phyloP scores from a whole-genome alignment of 345 rosid species.

The Gossypioides kirkii region DNA sequence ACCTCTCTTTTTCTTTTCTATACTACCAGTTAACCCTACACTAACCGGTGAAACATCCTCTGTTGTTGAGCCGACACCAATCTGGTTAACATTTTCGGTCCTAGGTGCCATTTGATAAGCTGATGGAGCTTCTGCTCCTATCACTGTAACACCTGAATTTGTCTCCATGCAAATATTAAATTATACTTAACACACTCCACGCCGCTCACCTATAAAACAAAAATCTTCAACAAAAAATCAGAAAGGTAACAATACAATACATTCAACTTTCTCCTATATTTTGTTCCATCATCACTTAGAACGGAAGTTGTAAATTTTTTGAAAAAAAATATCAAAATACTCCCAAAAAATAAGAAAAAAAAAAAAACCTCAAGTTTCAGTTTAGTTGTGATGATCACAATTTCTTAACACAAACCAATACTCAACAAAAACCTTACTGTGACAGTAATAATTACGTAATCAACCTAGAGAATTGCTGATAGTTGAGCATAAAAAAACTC shows the following conservation, averaged over 20 bases:
- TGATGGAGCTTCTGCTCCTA: conserved; percentile 77
- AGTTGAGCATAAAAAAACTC: not conserved
- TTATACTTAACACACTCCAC: not conserved
- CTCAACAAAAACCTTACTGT: not conserved
- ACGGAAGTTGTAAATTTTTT: too few relatives aligned
- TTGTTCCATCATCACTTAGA: too few relatives aligned
- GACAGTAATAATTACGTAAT: not conserved
- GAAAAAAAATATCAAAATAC: too few relatives aligned
- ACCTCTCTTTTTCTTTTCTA: conserved; percentile 78
- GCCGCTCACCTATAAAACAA: conserved; percentile 28
- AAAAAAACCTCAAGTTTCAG: not conserved
- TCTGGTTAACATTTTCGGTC: conserved; percentile 45
- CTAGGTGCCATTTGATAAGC: conserved; percentile 61
- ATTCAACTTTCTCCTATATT: not conserved
- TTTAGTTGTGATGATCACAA: conserved; percentile 2
- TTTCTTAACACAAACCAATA: not conserved
- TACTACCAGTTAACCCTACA: conserved; percentile 36
- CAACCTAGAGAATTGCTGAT: not conserved
- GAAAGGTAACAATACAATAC: not conserved
- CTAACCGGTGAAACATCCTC: conserved; percentile 31
- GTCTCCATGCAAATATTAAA: conserved; percentile 43
- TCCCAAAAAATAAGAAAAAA: not conserved
- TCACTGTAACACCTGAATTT: conserved; percentile 58
- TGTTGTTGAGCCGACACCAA: conserved; percentile 36
- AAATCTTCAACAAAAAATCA: conserved; percentile 11